These are phyloP conservation scores for Neonectria coccinea DNA, from an alignment of 2,329 filamentous ascomycete species.

Conservation along the genomic window DNA sequence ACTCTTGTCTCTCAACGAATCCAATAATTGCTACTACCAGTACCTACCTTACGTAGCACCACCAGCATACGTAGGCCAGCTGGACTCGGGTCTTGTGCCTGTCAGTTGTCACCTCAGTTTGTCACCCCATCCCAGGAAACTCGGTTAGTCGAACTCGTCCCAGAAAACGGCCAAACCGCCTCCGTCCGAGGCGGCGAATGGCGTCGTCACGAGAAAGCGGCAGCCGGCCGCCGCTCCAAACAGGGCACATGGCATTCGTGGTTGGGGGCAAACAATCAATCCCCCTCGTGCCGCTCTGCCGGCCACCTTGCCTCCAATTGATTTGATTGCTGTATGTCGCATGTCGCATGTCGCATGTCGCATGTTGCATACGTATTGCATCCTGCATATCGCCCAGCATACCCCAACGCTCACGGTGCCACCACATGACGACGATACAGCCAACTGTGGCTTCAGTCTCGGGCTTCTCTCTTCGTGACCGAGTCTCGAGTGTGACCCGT, in stretches of 20 bases:
- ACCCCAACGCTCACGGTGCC: neutral
- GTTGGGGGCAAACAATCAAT: neutral
- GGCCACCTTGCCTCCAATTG: neutral
- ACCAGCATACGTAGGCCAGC: neutral
- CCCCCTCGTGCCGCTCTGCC: neutral
- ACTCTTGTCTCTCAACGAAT: neutral
- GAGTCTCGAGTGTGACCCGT: neutral
- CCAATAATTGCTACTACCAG: too few species aligned
- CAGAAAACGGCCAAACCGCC: constrained; percentile 2
- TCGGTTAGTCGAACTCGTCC: constrained; percentile 5
- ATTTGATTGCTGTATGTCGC: constrained; percentile 14
- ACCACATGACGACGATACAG: neutral
- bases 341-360: constrained; percentile 11
- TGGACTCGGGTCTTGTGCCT: neutral
- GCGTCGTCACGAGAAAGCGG: constrained; percentile 5
- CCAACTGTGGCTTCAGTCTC: neutral
- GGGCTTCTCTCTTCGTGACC: neutral
- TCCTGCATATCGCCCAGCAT: neutral
- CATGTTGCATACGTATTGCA: neutral
- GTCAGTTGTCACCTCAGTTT: constrained; percentile 4
- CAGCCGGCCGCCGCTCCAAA: neutral
- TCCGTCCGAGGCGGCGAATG: constrained; percentile 4
- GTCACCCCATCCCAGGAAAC: constrained; percentile 1
- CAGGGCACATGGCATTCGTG: constrained; percentile 11
- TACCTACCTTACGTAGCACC: neutral